These are phyloP conservation scores for Ascochyta fabae DNA, from an alignment of 2,329 filamentous ascomycete species.

Conservation along the genomic window DNA sequence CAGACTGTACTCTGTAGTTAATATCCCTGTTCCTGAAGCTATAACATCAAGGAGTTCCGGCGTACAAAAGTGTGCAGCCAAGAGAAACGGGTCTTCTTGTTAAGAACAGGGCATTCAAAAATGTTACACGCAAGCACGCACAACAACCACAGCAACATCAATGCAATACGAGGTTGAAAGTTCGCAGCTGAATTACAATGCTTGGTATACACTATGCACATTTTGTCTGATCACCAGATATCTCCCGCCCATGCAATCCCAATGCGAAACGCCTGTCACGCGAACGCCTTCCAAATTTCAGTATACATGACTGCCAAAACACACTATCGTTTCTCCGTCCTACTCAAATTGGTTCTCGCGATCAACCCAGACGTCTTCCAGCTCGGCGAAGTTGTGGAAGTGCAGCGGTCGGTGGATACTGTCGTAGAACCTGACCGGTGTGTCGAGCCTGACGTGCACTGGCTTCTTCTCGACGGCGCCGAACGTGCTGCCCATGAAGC, in stretches of 20 bases:
- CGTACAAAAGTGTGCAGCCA: no score
- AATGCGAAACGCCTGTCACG: conserved; percentile 19
- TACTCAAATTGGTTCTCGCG: conserved; percentile 90
- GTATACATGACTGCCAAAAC: conserved; percentile 2
- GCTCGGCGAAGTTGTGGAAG: conserved; percentile 95
- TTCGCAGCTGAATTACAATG: conserved; percentile 2
- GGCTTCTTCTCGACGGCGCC: conserved; percentile 87
- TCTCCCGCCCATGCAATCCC: conserved; percentile 8
- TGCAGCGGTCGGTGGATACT: conserved; percentile 90
- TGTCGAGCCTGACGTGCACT: conserved; percentile 92
- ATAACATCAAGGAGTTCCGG: no score
- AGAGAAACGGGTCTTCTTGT: no score
- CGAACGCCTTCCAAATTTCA: conserved; percentile 16
- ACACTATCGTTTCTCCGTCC: neutral
- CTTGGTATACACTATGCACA: conserved; percentile 34
- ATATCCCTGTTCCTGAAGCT: no score
- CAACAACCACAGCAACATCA: neutral
- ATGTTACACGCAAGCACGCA: neutral
- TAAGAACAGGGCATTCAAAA: no score
- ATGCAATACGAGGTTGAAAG: neutral
- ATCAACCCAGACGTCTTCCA: conserved; percentile 97
- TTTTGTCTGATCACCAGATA: conserved; percentile 16
- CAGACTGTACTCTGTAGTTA: no score
- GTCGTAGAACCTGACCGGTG: conserved; percentile 85
- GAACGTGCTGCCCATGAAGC: conserved; percentile 93